Base-by-base conservation (phyloP, 2,329 filamentous ascomycete species). In the Claviceps sp. region DNA sequence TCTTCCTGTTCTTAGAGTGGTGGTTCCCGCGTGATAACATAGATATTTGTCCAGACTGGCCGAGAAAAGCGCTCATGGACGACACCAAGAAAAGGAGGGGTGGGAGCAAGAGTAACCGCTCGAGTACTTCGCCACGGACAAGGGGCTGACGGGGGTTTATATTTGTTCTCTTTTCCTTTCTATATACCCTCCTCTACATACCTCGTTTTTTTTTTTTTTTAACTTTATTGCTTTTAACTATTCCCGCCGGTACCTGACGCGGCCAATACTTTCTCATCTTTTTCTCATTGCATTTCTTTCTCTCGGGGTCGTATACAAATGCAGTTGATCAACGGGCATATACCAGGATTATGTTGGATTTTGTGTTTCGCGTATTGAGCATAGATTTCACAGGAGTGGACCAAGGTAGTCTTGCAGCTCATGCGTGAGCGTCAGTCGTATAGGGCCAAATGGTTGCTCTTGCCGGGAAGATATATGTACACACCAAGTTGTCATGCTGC, bases 31-130 rank as follows among this genome's bases (percentile, higher is more conserved):
- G 90, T 53, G 83, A 86, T 39, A 79, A 82, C 43, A 97, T 98
- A 56, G 93, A 98, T 61, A 81, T 93, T 53, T 90, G 88, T 47
- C 83, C 85, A 47, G 86, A 91, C 59, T 98, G 93, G 93, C 93
- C 93, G 2, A 83, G 86, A 61, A 96, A 96, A 64, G 62, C 58
- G 13, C 60, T 65, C 5, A 60, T 62, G 4, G 62, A 64, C 37
- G 65, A 69, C 34, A 58, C 59, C 39, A 53, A 51, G 4, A 66
- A 61, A 50, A 66, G 64, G 53, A 22, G 43, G 3, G 8, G 8
- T 2, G 56, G 57, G 5, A 51, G 52, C 1, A 54, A 59, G 50
- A 65, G 66, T 45, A 62, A 66, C 44, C 57, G 62, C 14, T 66
- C 66, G 2, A 65, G 63, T 48, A 64, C 62, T 23, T 67, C 64